These are phyloP conservation scores for Fusarium albidum DNA, from an alignment of 2,329 filamentous ascomycete genomes.

Conservation along the genomic window DNA sequence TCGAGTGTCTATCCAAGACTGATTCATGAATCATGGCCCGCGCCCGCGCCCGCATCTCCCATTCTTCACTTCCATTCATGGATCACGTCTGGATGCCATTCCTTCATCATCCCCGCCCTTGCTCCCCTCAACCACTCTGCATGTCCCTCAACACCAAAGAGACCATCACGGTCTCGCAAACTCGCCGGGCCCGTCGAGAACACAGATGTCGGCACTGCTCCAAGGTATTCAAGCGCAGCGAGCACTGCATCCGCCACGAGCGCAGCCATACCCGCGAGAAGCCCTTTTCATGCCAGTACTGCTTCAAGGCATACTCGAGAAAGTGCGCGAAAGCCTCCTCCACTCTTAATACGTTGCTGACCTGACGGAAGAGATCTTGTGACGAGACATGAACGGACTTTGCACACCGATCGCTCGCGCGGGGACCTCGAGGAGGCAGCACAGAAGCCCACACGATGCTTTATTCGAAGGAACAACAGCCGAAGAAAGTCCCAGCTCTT, in stretches of 20 bases:
- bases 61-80: too few species aligned
- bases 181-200: slow-evolving; percentile 11
- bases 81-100: too few species aligned
- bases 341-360: background rate
- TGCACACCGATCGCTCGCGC: slow-evolving; percentile 8
- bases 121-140: too few species aligned
- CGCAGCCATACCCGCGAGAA: slow-evolving; percentile 27
- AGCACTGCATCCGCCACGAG: slow-evolving; percentile 30
- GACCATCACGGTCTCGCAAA: background rate
- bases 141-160: too few species aligned
- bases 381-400: slow-evolving; percentile 22
- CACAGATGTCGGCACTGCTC: slow-evolving; percentile 19
- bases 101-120: too few species aligned
- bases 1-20: too few species aligned
- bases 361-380: slow-evolving; percentile 15
- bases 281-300: slow-evolving; percentile 26
- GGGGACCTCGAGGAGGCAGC: background rate
- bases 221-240: slow-evolving; percentile 28
- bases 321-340: slow-evolving; percentile 9
- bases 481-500: background rate
- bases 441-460: background rate
- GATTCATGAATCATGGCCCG: too few species aligned
- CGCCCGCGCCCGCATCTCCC: too few species aligned
- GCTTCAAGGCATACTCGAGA: slow-evolving; percentile 21
- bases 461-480: background rate